These are phyloP conservation scores for Cynanchum wilfordii DNA, from an alignment of 257 asterid species.

Conservation along the genomic window DNA sequence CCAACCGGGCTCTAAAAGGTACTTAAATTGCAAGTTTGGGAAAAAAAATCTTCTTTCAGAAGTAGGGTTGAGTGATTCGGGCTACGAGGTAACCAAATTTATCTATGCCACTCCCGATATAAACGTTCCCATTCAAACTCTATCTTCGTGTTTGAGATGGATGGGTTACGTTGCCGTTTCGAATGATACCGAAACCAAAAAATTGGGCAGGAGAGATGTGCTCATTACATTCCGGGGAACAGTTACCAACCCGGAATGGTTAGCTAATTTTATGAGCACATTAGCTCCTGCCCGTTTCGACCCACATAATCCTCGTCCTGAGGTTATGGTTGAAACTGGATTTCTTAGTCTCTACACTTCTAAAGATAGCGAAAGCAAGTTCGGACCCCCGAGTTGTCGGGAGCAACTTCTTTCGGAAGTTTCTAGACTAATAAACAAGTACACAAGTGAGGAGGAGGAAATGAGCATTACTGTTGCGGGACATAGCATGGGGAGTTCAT, in stretches of 20 bases:
- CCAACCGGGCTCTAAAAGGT: conserved; percentile 45
- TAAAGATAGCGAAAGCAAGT: conserved; percentile 26
- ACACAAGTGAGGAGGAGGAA: conserved; percentile 39
- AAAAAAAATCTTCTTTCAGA: conserved; percentile 24
- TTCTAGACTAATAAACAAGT: conserved; percentile 35
- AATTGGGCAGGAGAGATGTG: conserved; percentile 53
- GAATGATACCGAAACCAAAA: conserved; percentile 22
- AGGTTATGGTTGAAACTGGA: conserved; percentile 59
- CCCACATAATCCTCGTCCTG: conserved; percentile 41
- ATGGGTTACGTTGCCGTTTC: conserved; percentile 56
- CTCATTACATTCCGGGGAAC: conserved; percentile 58
- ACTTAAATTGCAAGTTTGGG: conserved; percentile 64
- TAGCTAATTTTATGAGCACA: conserved; percentile 58
- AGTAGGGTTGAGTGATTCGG: conserved; percentile 46
- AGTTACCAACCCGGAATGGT: conserved; percentile 51
- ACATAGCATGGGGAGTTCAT: conserved; percentile 75
- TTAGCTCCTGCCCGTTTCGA: conserved; percentile 48
- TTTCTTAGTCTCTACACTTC: conserved; percentile 56
- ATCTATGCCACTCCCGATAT: conserved; percentile 54
- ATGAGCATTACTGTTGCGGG: conserved; percentile 57
- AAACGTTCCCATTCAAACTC: conserved; percentile 26
- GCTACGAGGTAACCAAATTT: conserved; percentile 52
- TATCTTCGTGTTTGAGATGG: conserved; percentile 35
- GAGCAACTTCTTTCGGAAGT: conserved; percentile 62
- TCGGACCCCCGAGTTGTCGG: conserved; percentile 56